Percentiles rank a stretch among this genome's conserved stretches.
phyloP scores from a whole-genome alignment of 2,329 filamentous ascomycete genomes.

The Sporothrix phasma region DNA sequence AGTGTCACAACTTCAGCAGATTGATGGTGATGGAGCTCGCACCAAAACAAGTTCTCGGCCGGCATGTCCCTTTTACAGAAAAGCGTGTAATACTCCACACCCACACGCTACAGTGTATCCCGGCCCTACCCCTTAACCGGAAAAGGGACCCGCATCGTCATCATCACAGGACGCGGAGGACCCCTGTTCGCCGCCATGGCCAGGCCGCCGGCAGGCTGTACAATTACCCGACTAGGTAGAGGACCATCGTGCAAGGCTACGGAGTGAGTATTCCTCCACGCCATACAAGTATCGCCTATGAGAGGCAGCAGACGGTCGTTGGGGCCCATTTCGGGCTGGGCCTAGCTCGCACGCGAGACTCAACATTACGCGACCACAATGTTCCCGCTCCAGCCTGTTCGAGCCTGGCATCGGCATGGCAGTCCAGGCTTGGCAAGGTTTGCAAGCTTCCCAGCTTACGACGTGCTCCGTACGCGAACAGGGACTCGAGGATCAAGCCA shows the following conservation, averaged over 20 bases:
- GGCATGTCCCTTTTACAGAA: neutral
- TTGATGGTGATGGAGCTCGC: neutral
- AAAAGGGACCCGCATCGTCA: slow-evolving; percentile 15
- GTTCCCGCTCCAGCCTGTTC: neutral
- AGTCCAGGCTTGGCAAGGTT: slow-evolving; percentile 1
- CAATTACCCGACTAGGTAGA: slow-evolving; percentile 6
- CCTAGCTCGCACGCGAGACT: neutral
- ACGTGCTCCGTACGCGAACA: neutral
- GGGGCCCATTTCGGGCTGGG: neutral
- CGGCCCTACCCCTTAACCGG: slow-evolving; percentile 4
- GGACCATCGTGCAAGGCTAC: neutral
- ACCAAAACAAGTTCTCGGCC: neutral
- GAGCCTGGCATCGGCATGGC: neutral
- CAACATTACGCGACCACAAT: neutral
- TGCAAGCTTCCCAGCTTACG: neutral
- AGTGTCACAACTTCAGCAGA: too few species aligned
- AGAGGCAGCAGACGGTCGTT: neutral
- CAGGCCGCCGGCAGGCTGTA: neutral
- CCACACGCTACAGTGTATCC: neutral
- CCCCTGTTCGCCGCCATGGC: slow-evolving; percentile 4
- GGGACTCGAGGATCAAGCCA: neutral
- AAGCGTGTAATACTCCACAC: neutral
- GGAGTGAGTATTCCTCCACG: too few species aligned
- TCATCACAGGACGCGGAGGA: slow-evolving; percentile 15
- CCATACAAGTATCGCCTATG: neutral